These are phyloP conservation scores for Closterium sp. DNA, from an alignment of 139 green algal species.

Conservation along the genomic window DNA sequence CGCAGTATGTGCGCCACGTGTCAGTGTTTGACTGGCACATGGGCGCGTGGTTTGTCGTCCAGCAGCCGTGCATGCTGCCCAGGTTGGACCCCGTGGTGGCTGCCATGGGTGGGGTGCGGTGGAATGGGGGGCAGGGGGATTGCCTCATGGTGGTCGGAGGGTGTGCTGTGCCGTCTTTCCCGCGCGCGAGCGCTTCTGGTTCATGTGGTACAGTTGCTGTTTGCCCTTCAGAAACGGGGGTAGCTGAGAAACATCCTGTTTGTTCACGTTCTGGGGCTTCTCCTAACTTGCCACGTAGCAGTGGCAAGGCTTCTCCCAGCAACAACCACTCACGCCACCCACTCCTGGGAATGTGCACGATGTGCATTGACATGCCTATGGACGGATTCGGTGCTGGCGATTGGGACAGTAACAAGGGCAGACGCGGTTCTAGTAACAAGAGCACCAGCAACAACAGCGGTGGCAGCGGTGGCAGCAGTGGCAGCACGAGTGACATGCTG, in stretches of 20 bases:
- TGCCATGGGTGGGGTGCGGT: no score
- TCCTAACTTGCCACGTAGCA: not conserved
- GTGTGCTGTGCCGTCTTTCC: not conserved
- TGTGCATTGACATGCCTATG: not conserved
- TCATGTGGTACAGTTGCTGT: not conserved
- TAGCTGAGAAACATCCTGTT: not conserved
- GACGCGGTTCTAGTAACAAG: not conserved
- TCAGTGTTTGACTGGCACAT: not conserved
- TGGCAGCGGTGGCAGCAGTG: no score
- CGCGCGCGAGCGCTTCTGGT: no score
- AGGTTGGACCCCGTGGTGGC: not conserved
- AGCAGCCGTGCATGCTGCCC: not conserved
- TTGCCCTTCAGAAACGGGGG: not conserved
- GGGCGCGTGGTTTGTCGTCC: not conserved
- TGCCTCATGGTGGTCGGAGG: not conserved
- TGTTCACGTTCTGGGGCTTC: not conserved
- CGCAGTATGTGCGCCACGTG: not conserved
- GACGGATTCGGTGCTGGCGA: not conserved
- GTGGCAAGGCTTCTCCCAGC: not conserved
- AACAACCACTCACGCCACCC: not conserved
- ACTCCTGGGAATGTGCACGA: not conserved
- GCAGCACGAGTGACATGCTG: no score
- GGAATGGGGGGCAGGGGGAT: not conserved
- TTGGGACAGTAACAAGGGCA: not conserved
- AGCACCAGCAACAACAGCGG: no score